Evolutionary conservation across 257 asterid genomes (phyloP), one percentile per base, ranked within the genome.

Genomic region (Phtheirospermum japonicum): DNA sequence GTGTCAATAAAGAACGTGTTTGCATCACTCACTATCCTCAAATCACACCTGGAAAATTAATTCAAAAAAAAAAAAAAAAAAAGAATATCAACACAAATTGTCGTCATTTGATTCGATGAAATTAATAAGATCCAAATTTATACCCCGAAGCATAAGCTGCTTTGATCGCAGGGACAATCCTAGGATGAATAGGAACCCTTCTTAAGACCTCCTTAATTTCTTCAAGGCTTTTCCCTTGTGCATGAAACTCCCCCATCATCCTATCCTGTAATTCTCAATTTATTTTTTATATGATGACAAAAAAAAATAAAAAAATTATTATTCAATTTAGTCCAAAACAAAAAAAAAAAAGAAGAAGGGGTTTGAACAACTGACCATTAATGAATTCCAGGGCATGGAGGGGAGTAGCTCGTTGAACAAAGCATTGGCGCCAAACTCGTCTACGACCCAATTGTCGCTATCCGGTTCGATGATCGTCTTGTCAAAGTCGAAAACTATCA

Each of bases 371-470:
- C 64, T 28, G 10, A 80, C 89, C 87, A 83, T 80, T 2, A 83
- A 14, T 3, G 74, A 56, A 37, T 83, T 83, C 85, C 85, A 80
- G 0, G 82, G 82, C 90, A 80, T 80, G 50, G 87, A 80, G 14
- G 83, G 81, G 11, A 80, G 78, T 2, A 83, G 77, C 20, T 67
- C 63, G 36, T 80, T 76, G 72, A 80, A 80, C 75, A 83, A 74
- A 67, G 76, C 87, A 4, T 85, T 80, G 26, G 77, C 79, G 0
- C 85, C 85, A 6, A 80, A 71, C 14, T 76, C 83, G 11, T 80
- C 90, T 3, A 83, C 75, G 4, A 80, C 83, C 87, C 85, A 83
- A 33, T 83, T 80, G 54, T 83, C 90, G 61, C 85, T 80, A 9
- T 83, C 90, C 0, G 62, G 6, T 13, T 83, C 87, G 59, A 83